These are phyloP conservation scores for Rhynchosporium agropyri DNA, from an alignment of 2,329 filamentous ascomycete species.

Conservation along the genomic window DNA sequence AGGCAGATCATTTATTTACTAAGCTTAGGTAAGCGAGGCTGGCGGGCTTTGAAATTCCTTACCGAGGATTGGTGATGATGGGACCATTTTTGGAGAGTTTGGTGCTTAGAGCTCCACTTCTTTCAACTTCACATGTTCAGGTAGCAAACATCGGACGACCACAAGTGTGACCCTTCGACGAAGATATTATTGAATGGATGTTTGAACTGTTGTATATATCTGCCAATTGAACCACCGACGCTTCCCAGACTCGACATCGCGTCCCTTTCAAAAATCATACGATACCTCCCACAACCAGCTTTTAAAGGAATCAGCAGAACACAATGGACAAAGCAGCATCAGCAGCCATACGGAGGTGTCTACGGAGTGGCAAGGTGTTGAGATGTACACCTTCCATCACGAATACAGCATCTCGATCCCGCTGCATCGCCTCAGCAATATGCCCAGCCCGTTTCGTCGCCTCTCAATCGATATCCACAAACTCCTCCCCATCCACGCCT, in stretches of 20 bases:
- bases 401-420: not conserved
- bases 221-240: not conserved
- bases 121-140: not conserved
- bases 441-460: conserved; percentile 19
- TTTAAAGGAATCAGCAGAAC: not conserved
- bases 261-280: not conserved
- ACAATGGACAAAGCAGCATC: conserved; percentile 25
- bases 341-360: conserved; percentile 23
- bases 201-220: too few relatives aligned
- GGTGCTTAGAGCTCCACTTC: not conserved
- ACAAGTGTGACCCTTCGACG: not conserved
- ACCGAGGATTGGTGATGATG: conserved; percentile 12
- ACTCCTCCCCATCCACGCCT: not conserved
- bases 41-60: conserved; percentile 10
- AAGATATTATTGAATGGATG: not conserved
- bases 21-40: conserved; percentile 2
- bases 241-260: not conserved
- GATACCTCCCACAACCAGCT: not conserved
- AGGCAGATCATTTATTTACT: too few relatives aligned
- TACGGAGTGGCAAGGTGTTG: conserved; percentile 14
- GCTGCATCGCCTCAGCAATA: conserved; percentile 22
- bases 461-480: not conserved
- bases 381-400: conserved; percentile 12
- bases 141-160: not conserved
- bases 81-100: conserved; percentile 5